Conservation (phyloP, 225 moss, liverwort and hornwort genomes). For the Pleurozium schreberi region DNA sequence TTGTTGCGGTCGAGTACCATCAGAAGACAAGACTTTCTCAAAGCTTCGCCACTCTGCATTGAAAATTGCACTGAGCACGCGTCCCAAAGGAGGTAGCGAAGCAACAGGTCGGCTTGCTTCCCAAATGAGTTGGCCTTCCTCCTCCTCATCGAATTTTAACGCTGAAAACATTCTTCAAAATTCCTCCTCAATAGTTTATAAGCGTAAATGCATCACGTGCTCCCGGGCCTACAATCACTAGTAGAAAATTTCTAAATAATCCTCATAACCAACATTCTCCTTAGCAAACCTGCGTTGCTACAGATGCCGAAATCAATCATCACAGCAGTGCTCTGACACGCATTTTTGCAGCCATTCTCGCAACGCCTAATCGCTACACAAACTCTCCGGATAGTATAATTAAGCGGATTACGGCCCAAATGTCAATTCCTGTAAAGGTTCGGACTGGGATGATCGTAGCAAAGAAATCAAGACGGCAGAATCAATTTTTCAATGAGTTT, state of each 20-base stretch:
- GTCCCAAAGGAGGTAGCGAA: conserved; percentile 50
- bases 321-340: background rate
- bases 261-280: background rate
- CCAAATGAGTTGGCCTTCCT: conserved; percentile 21
- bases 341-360: background rate
- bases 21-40: conserved; percentile 31
- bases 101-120: conserved; percentile 14
- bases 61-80: conserved; percentile 53
- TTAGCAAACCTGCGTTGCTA: background rate
- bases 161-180: conserved; percentile 21
- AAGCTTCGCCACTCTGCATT: conserved; percentile 48
- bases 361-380: background rate
- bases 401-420: background rate
- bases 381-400: background rate
- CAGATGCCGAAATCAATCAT: background rate
- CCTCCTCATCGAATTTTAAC: conserved; percentile 17
- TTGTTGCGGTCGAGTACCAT: conserved; percentile 20
- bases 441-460: background rate
- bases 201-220: background rate
- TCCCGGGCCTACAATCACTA: background rate
- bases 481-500: background rate
- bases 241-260: background rate
- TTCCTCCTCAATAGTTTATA: background rate
- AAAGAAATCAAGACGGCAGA: background rate
- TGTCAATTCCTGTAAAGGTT: background rate